These are phyloP conservation scores for Coffea humblotiana DNA, from an alignment of 305 asterid species.

Conservation along the genomic window DNA sequence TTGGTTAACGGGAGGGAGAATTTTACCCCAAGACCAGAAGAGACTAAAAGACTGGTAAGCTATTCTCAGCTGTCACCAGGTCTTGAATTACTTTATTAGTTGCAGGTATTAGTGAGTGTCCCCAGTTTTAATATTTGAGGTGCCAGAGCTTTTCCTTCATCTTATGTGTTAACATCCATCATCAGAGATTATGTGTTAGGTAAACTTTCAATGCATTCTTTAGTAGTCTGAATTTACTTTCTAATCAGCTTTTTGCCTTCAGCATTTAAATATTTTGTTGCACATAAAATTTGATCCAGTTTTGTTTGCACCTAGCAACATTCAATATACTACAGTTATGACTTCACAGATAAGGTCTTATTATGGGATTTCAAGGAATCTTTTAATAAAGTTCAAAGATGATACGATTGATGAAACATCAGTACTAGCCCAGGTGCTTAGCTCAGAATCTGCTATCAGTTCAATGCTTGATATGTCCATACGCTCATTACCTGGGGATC, in stretches of 20 bases:
- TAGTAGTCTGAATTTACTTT: neutral
- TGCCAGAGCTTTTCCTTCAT: neutral
- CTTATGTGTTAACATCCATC: neutral
- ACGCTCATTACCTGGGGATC: slow-evolving; percentile 87
- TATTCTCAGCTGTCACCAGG: slow-evolving; percentile 15
- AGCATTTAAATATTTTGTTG: neutral
- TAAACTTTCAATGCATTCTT: neutral
- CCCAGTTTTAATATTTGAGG: neutral
- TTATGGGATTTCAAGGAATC: slow-evolving; percentile 87
- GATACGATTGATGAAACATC: slow-evolving; percentile 90
- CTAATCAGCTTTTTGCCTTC: neutral
- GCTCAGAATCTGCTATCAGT: slow-evolving; percentile 86
- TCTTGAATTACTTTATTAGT: neutral
- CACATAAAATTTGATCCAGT: neutral
- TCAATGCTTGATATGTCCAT: slow-evolving; percentile 93
- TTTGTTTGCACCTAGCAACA: neutral
- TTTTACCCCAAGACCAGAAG: slow-evolving; percentile 88
- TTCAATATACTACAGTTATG: neutral
- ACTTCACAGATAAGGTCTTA: slow-evolving; percentile 78
- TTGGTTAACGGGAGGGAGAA: slow-evolving; percentile 88
- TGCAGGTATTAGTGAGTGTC: neutral
- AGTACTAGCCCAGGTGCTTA: slow-evolving; percentile 79
- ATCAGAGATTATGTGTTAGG: neutral
- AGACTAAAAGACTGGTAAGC: slow-evolving; percentile 80
- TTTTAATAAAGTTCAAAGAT: slow-evolving; percentile 83